Base-by-base conservation (phyloP, 148 eudicot genomes). In the Tetragonia tetragonoides region DNA sequence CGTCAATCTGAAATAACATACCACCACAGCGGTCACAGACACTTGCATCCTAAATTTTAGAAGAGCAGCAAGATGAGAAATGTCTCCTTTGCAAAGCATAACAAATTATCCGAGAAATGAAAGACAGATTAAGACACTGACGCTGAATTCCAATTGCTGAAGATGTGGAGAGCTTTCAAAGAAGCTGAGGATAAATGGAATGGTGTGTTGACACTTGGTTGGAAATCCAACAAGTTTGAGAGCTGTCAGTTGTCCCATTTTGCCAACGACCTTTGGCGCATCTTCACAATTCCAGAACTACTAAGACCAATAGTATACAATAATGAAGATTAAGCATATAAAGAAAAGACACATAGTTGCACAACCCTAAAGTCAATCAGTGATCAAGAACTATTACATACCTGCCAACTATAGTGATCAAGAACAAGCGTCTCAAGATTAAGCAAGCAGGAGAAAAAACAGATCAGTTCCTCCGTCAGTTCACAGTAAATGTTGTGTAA, bases 131-230 rank as follows among this genome's bases (percentile, higher is more conserved):
- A 10, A 53, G 7, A 14, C 6, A 60, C 80, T 23, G 39, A 56
- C 77, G 46, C 57, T 21, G 41, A 66, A 54, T 38, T 65, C 2
- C 23, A 79, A 38, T 47, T 16, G 38, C 10, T 49, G 40, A 53
- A 79, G 28, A 23, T 16, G 57, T 21, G 82, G 77, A 46, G 57
- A 79, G 46, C 81, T 72, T 46, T 15, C 10, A 18, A 73, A 34
- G 28, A 79, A 56, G 77, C 37, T 53, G 21, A 66, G 61, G 46
- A 34, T 5, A 42, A 73, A n/a, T 12, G 77, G 28, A 44, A 61
- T 28, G 12, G 44, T 65, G 42, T 17, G 17, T 34, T 24, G 34
- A 46, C 72, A 28, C 6, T 39, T 5, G 11, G 66, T 65, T 18
- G 65, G 57, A 47, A 66, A 39, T 24, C 42, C 57, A 12, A n/a